Evolutionary conservation across 306 rosid genomes (phyloP).

Genomic region (Betula pendula): DNA sequence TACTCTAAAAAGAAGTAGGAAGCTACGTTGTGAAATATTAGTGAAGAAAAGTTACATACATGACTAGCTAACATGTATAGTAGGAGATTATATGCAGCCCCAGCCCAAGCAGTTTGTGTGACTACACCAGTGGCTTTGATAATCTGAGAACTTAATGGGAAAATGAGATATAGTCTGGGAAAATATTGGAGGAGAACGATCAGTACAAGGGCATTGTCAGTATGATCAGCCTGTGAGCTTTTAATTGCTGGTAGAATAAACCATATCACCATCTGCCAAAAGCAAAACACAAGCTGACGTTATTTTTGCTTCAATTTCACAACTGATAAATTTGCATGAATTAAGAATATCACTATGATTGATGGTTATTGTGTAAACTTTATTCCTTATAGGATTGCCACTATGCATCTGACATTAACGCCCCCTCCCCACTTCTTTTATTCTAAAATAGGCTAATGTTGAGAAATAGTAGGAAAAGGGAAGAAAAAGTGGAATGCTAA

Average conservation of each 20-base stretch:
- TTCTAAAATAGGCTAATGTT: background rate
- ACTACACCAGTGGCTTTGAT: conserved; percentile 85
- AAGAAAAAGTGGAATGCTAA: too few relatives aligned
- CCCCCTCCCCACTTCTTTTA: background rate
- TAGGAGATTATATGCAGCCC: conserved; percentile 90
- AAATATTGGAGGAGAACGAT: conserved; percentile 81
- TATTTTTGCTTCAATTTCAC: conserved; percentile 19
- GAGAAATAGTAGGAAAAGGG: too few relatives aligned
- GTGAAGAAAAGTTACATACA: conserved; percentile 45
- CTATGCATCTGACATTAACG: background rate
- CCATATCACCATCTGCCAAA: conserved; percentile 86
- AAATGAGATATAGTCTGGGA: conserved; percentile 81
- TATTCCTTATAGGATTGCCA: background rate
- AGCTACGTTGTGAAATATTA: conserved; percentile 1
- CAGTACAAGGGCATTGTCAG: conserved; percentile 73
- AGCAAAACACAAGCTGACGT: conserved; percentile 7
- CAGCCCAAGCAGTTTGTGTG: conserved; percentile 96
- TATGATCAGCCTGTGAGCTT: conserved; percentile 69
- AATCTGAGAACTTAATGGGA: conserved; percentile 86
- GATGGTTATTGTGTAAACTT: background rate
- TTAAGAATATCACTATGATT: background rate
- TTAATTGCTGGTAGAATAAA: conserved; percentile 79
- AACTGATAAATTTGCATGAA: background rate
- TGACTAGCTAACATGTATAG: conserved; percentile 97
- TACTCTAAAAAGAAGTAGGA: background rate